These are phyloP conservation scores for Rusavskia elegans DNA, from an alignment of 495 filamentous ascomycete species.

Conservation along the genomic window DNA sequence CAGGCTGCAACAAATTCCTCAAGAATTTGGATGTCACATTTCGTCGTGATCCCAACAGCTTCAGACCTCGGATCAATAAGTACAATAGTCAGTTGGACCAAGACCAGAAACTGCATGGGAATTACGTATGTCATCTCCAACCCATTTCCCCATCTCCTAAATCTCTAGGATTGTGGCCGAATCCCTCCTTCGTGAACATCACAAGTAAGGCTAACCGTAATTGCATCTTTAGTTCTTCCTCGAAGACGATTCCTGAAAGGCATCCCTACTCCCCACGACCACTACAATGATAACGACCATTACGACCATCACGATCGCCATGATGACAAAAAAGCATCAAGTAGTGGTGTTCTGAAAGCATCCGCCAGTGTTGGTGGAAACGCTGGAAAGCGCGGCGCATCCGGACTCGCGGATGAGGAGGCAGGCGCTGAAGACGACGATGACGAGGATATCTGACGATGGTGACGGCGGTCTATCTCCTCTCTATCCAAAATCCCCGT, in stretches of 20 bases:
- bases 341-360: not conserved
- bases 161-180: too few species aligned
- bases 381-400: constrained; percentile 20
- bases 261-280: constrained; percentile 26
- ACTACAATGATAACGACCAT: constrained; percentile 27
- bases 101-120: constrained; percentile 86
- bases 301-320: constrained; percentile 16
- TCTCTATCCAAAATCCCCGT: constrained; percentile 8
- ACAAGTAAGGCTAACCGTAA: not conserved
- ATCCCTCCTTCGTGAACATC: too few species aligned
- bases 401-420: constrained; percentile 27
- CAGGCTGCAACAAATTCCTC: constrained; percentile 92
- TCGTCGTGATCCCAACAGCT: constrained; percentile 93
- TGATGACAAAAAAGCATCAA: constrained; percentile 6
- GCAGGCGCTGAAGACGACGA: constrained; percentile 29
- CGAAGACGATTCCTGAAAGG: constrained; percentile 74
- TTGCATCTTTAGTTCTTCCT: constrained; percentile 56
- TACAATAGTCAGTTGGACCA: constrained; percentile 86
- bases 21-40: constrained; percentile 95
- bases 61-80: constrained; percentile 96
- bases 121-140: constrained; percentile 52
- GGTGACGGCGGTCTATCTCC: constrained; percentile 25
- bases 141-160: too few species aligned
- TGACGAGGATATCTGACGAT: constrained; percentile 31
- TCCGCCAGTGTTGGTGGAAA: constrained; percentile 27